Percentiles rank a stretch among this genome's conserved stretches.
Evolutionary conservation across 306 rosid genomes (phyloP).

Genomic region (Prunus fruticosa): DNA sequence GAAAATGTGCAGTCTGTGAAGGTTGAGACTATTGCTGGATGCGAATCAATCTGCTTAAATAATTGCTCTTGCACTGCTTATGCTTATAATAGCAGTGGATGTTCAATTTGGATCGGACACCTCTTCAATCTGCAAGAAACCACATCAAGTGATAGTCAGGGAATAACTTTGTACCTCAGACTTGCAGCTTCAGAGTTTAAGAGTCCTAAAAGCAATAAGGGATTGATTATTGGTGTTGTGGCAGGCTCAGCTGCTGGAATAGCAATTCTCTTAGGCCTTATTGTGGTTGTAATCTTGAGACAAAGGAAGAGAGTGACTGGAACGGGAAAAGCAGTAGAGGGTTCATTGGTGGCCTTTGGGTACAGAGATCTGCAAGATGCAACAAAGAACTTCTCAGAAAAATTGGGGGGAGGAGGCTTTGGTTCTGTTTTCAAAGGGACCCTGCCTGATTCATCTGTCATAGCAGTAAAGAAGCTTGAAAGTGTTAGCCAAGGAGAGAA

Average conservation of each 20-base stretch:
- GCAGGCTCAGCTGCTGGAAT: conserved; percentile 41
- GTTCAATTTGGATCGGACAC: conserved; percentile 56
- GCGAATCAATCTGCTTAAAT: conserved; percentile 45
- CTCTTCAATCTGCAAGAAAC: conserved; percentile 54
- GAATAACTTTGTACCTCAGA: conserved; percentile 42
- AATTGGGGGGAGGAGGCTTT: conserved; percentile 86
- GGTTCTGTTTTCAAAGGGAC: conserved; percentile 89
- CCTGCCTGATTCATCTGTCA: conserved; percentile 56
- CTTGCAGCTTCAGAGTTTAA: conserved; percentile 78
- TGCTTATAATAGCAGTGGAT: conserved; percentile 33
- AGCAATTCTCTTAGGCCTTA: conserved; percentile 32
- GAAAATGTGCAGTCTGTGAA: conserved; percentile 10
- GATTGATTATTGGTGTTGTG: conserved; percentile 34
- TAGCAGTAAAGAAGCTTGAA: conserved; percentile 89
- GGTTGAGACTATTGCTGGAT: conserved; percentile 34
- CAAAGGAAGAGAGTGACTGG: conserved; percentile 36
- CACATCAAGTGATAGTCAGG: conserved; percentile 30
- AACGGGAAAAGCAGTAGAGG: conserved; percentile 51
- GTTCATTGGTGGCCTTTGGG: conserved; percentile 64
- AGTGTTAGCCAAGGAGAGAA: conserved; percentile 88
- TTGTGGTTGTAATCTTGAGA: conserved; percentile 33
- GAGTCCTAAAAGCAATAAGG: conserved; percentile 33
- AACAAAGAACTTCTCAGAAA: conserved; percentile 85
- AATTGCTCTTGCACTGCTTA: conserved; percentile 61
- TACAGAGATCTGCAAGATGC: conserved; percentile 76